Evolutionary conservation across 1,284 basidiomycete genomes (phyloP).

Genomic region (Nidula niveotomentosa): DNA sequence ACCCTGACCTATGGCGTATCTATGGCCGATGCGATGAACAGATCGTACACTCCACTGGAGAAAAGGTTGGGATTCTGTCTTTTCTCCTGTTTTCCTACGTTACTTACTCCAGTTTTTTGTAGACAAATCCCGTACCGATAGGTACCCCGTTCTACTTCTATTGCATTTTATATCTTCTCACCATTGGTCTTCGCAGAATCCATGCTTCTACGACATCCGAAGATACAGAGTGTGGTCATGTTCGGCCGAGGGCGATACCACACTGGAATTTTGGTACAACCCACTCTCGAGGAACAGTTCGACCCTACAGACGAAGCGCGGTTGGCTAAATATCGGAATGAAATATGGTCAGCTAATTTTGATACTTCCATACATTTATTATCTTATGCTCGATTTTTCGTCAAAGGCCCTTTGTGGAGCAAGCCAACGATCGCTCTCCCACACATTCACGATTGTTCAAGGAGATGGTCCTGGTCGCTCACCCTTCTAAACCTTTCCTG

Average conservation of each 20-base stretch:
- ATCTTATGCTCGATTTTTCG: not conserved
- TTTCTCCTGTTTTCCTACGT: conserved; percentile 1
- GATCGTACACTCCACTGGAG: conserved; percentile 49
- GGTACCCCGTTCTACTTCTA: conserved; percentile 15
- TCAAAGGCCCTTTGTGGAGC: conserved; percentile 33
- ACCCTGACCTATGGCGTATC: conserved; percentile 40
- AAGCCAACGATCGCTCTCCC: conserved; percentile 38
- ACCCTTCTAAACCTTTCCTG: conserved; percentile 25
- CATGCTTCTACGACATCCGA: conserved; percentile 20
- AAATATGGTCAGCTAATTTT: conserved; percentile 18
- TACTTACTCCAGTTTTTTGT: not conserved
- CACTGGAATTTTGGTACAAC: conserved; percentile 29
- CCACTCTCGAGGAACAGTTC: conserved; percentile 16
- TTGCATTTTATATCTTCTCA: not conserved
- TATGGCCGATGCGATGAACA: conserved; percentile 50
- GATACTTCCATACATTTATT: not conserved
- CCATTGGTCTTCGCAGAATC: conserved; percentile 13
- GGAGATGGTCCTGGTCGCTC: conserved; percentile 21
- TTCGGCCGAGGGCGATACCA: conserved; percentile 29
- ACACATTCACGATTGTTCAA: conserved; percentile 39
- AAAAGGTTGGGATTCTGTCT: conserved; percentile 35
- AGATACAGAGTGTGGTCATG: conserved; percentile 21
- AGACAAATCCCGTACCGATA: conserved; percentile 36
- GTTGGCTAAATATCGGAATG: conserved; percentile 18
- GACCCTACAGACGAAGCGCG: conserved; percentile 19